Evolutionary conservation across 768 basidiomycete genomes (phyloP), one percentile per base, ranked within the genome.

Genomic region (Tricholomella constricta): DNA sequence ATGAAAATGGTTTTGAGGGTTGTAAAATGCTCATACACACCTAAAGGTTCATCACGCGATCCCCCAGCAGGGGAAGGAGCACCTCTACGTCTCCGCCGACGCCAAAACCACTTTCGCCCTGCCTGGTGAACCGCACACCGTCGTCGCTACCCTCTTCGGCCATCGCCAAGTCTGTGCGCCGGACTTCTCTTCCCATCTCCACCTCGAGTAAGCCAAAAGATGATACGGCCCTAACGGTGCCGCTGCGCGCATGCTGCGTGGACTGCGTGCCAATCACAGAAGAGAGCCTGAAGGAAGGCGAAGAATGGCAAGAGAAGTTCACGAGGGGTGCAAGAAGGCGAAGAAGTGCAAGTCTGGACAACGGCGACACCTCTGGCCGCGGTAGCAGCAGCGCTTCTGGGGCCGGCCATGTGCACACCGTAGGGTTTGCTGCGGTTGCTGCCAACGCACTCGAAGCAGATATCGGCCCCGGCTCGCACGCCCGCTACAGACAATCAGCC

Each of bases 191-290:
- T 65, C 40, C 61, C 23, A 57, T 71, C 6, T 73, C 77, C 25
- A 65, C 67, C n/a, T 72, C 74, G 43, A 60, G 65, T 15, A 64
- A 64, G 17, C 65, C 59, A 40, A 63, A 65, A 51, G 73, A 70
- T 17, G 58, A 77, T 14, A 67, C 76, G 35, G 55, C 68, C 22
- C 57, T 74, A 26, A 89, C 85, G 0, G 68, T 91, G 1, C 89
- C 89, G 6, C 71, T 91, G 14, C 83, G 89, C 37, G 75, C 83
- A 11, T 91, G 89, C 66, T 91, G 89, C 61, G 65, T 76, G 8
- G 78, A 82, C 40, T 91, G 89, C 62, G 76, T 80, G 35, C 65
- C 68, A 31, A 75, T 76, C 53, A 85, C 81, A 2, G 88, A 90
- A 38, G 75, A 81, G 48, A 80, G 75, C 44, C 61, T 81, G 32